Base-by-base conservation (phyloP, 2,329 filamentous ascomycete species). In the Aspergillus niger region DNA sequence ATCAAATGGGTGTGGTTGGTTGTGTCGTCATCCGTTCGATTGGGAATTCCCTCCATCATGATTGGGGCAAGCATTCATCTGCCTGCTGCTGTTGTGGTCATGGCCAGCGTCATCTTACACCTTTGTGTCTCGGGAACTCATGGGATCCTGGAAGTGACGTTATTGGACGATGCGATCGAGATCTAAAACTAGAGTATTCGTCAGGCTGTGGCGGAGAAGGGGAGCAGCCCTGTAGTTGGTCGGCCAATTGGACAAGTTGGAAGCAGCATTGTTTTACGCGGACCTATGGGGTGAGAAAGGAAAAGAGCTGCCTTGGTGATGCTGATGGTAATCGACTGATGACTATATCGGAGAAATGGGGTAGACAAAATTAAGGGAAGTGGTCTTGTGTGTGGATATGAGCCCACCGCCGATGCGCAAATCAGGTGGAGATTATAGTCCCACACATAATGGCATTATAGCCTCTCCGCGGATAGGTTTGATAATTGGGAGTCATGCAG, bases 1-100 rank as follows among this genome's bases (percentile, higher is more conserved):
- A 57, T 52, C 48, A 24, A 24, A 30, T 53, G 28, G 24, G 32
- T 36, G 32, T 13, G 32, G 32, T 36, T 17, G 24, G 48, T n/a
- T n/a, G 30, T 36, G 53, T 54, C 38, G 38, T 54, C n/a, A 47
- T 49, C 50, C 28, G 57, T 52, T 48, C 50, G 26, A 30, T 55
- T 54, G 57, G 32, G 30, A 59, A 59, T 59, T 15, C 26, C 11
- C 32, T 52, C 48, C 13, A 22, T 22, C 44, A 30, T 24, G 20
- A 28, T 32, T 38, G 30, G 50, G 36, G n/a, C 30, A 3, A 22
- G 41, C 22, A 36, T 32, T 39, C 32, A 17, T 24, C 52, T 41
- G n/a, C 52, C 39, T 43, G 38, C 22, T 17, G 38, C 52, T 24
- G 17, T 43, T n/a, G 36, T 24, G 36, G 52, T 43, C 52, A 44